Conservation (phyloP, 176 grass and related monocot genomes). For the Metroxylon sagu region DNA sequence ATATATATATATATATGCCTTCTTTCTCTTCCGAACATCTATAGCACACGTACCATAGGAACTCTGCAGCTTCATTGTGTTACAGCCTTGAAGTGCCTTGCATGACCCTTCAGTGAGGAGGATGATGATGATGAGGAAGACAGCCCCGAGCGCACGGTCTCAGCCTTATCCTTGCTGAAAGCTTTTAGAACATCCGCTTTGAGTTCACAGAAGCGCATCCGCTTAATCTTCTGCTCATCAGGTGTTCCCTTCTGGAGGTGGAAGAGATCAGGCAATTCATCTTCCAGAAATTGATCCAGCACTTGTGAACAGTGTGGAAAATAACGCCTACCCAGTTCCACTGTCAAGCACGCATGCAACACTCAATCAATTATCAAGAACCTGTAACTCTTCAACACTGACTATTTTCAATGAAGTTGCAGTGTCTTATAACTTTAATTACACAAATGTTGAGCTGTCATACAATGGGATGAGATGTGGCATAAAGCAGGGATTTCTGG, state of each 20-base stretch:
- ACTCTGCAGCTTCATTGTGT: constrained; percentile 8
- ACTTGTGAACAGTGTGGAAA: constrained; percentile 88
- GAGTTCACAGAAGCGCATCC: background rate
- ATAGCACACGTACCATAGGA: constrained; percentile 6
- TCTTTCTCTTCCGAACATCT: background rate
- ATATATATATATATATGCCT: too few species aligned
- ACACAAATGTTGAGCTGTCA: too few species aligned
- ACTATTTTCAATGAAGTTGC: too few species aligned
- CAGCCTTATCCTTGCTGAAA: constrained; percentile 8
- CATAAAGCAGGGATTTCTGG: too few species aligned
- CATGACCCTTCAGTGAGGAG: constrained; percentile 14
- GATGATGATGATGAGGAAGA: constrained; percentile 20
- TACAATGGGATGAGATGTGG: too few species aligned
- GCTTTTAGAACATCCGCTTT: constrained; percentile 11
- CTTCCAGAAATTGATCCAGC: constrained; percentile 39
- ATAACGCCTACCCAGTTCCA: constrained; percentile 68
- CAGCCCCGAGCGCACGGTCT: background rate
- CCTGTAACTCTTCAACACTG: background rate
- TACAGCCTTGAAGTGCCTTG: constrained; percentile 15
- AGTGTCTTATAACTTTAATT: too few species aligned
- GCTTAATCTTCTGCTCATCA: background rate
- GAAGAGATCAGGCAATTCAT: background rate
- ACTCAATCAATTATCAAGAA: constrained; percentile 1
- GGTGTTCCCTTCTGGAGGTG: background rate
- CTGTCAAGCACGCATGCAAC: constrained; percentile 24